phyloP scores from a whole-genome alignment of 192 early-diverging fungal genomes.

The Powellomyces hirtus region DNA sequence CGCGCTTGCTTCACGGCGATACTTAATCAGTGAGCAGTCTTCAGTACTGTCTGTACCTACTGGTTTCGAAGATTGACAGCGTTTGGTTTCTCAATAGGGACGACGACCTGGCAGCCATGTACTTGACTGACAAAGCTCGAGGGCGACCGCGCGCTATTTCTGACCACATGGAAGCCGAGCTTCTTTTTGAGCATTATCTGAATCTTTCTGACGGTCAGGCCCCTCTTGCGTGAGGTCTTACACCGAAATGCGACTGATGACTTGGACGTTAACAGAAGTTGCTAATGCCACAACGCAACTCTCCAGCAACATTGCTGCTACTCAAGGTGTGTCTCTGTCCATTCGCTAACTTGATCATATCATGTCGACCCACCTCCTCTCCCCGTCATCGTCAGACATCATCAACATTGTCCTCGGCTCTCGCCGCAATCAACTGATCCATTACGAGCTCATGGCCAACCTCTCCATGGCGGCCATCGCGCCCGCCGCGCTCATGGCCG shows the following conservation, averaged over 20 bases:
- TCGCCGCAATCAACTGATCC: conserved; percentile 80
- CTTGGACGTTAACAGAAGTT: too few species aligned
- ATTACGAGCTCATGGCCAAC: conserved; percentile 58
- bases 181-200: conserved; percentile 86
- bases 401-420: conserved; percentile 81
- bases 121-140: conserved; percentile 75
- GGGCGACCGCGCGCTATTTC: conserved; percentile 50
- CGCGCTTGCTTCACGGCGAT: conserved; percentile 78
- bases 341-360: conserved; percentile 43
- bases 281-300: conserved; percentile 45
- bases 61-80: conserved; percentile 28
- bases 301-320: conserved; percentile 65
- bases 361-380: conserved; percentile 75
- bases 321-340: too few species aligned
- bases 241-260: too few species aligned
- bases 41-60: too few species aligned
- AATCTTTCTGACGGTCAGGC: conserved; percentile 71
- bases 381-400: too few species aligned
- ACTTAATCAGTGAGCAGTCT: conserved; percentile 60
- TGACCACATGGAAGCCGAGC: conserved; percentile 87
- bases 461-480: conserved; percentile 69
- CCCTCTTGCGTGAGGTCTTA: background rate
- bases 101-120: conserved; percentile 89
- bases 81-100: conserved; percentile 46
- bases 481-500: conserved; percentile 70